Evolutionary conservation across 1,139 yeast genomes (phyloP).

Genomic region (Meyerozyma elateridarum): DNA sequence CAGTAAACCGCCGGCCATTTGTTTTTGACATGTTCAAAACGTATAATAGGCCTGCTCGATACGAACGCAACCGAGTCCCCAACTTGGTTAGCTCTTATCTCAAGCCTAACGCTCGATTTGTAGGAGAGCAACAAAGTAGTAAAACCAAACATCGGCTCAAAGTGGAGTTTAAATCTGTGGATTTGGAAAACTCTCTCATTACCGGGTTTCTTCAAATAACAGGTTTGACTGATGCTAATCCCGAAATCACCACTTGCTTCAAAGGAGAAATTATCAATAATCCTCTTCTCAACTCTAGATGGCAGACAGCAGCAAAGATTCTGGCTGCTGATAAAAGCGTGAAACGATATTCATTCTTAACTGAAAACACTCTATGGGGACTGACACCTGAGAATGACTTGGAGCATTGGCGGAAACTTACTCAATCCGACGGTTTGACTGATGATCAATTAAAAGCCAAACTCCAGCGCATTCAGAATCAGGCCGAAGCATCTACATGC

Average conservation of each 20-base stretch:
- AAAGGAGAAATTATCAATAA: slow-evolving; percentile 79
- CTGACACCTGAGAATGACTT: slow-evolving; percentile 65
- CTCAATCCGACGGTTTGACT: slow-evolving; percentile 29
- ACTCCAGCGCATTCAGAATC: slow-evolving; percentile 28
- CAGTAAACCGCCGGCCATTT: background rate
- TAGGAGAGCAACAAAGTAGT: slow-evolving; percentile 76
- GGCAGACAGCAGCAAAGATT: slow-evolving; percentile 21
- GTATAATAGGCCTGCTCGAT: background rate
- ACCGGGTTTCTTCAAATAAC: slow-evolving; percentile 78
- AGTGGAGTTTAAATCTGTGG: slow-evolving; percentile 70
- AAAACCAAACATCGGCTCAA: slow-evolving; percentile 60
- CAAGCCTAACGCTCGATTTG: slow-evolving; percentile 58
- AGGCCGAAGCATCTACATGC: slow-evolving; percentile 29
- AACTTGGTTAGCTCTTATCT: slow-evolving; percentile 35
- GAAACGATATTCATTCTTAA: slow-evolving; percentile 32
- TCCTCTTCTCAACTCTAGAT: slow-evolving; percentile 23
- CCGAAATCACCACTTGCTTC: slow-evolving; percentile 80
- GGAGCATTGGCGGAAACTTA: slow-evolving; percentile 83
- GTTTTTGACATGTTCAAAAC: slow-evolving; percentile 4
- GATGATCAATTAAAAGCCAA: slow-evolving; percentile 23
- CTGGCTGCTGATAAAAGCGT: slow-evolving; percentile 27
- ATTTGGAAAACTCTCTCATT: slow-evolving; percentile 53
- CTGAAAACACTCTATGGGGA: slow-evolving; percentile 51
- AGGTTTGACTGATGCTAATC: slow-evolving; percentile 73
- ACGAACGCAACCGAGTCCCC: slow-evolving; percentile 10